Base-by-base conservation (phyloP, 1,139 yeast genomes). In the Candida albicans region DNA sequence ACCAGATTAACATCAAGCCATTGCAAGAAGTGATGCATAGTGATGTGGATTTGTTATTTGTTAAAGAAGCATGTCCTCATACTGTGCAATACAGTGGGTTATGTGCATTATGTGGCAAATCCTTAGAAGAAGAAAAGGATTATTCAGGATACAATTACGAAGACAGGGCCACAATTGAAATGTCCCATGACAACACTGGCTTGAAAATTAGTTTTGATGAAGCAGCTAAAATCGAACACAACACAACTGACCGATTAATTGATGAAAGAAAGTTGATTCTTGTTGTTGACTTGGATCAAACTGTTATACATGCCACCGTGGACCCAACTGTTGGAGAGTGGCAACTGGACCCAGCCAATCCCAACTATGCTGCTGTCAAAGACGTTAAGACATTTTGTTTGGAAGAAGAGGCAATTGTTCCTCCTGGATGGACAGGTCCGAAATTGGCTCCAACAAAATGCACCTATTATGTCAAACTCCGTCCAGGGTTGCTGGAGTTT, bases 291-390 rank as follows among this genome's bases (percentile, higher is more conserved):
- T 73, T 93, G 50, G 99, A 93, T 67, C 99, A 95, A 64, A 95
- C 99, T 0, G 96, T 93, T 7, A 93, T 93, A 33, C 99, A 93
- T 60, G 96, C 98, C 33, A 93, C 98, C 3, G 97, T 91, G 22
- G 99, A 93, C 61, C 97, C 98, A 1, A 90, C 97, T 0, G 96
- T 93, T 32, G 95, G 95, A 1, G 96, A 89, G 59, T 93, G 99
- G 99, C 91, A 88, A 73, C 75, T 75, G 48, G 97, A 93, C 56
- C 85, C 91, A 2, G 62, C 73, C 4, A 88, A 89, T 56, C 96
- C 97, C 12, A 90, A 93, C 57, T 86, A 87, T 58, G 83, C 82
- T 3, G 84, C 95, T 2, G 82, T 93, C 26, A 84, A 84, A 58
- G 96, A 90, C 56, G 98, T 95, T 2, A 70, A 74, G 52, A 69